Base-by-base conservation (phyloP, 768 basidiomycete species). In the Naganishia vaughanmartiniae region DNA sequence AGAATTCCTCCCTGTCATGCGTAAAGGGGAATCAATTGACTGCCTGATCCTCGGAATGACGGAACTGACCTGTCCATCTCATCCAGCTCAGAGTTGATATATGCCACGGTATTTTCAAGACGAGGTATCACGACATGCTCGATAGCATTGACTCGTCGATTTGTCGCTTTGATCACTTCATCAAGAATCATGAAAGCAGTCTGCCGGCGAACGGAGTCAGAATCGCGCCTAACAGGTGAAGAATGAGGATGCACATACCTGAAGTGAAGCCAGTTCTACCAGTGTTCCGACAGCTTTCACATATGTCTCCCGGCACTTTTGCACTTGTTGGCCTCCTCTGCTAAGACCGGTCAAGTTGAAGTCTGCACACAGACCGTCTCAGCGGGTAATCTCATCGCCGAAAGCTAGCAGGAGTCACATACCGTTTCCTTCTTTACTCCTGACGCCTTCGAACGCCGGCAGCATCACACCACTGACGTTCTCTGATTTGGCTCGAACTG, bases 111-210 rank as follows among this genome's bases (percentile, higher is more conserved):
- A 81, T 97, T 97, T 55, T 98, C 95, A 60, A 99, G 83, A 54
- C 90, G 87, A 21, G 96, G 96, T 70, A 99, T 97, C 75, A 99
- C 85, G 74, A 99, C 89, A 79, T 99, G 93, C 76, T 99, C 96
- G 74, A 99, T 95, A 2, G 96, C 96, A 78, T 99, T 99, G 48
- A 99, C 96, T 73, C 96, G 89, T 65, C 96, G 90, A 81, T 98
- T 99, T 45, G 96, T 98, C n/a, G 94, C 93, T 56, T 92, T 90
- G 77, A 99, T 99, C 71, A 98, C 96, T 83, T 98, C 96, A 82
- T 99, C 96, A 45, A 99, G 87, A 74, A 98, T 97, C 69, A 89
- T 95, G 84, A 99, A 99, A 5, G 96, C 96, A 0, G 96, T 98
- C 83, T 98, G 90, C 30, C 10, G 31, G 17, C n/a, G 15, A 9